Base-by-base conservation (phyloP, 192 early-diverging fungal genomes). In the Backusella westeae region DNA sequence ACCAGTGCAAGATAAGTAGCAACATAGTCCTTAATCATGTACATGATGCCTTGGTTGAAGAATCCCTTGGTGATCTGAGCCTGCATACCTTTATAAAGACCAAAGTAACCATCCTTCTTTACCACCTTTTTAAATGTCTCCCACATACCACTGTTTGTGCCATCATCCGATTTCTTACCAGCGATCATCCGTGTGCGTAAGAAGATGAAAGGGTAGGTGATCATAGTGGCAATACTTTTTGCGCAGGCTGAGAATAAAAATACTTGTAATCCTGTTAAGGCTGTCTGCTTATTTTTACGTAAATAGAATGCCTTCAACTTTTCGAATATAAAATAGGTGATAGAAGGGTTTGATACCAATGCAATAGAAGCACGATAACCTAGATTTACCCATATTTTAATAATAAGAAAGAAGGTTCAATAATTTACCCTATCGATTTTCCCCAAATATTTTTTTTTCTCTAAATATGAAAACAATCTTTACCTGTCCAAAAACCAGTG, bases 1-100 rank as follows among this genome's bases (percentile, higher is more conserved):
- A 87, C 14, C 4, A 85, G 34, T 23, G 83, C 49, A 73, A 87
- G 77, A 77, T 81, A 85, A 15, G 80, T 78, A 26, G 81, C 84
- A n/a, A 87, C 86, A 32, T 82, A 80, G 49, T 87, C 86, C 75
- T 87, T 87, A 75, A 87, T 87, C 86, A 87, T 85, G 75, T 82
- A 87, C 82, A 87, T 83, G 49, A 87, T 69, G 17, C 86, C 86
- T 42, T 82, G 81, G 14, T 85, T 85, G 56, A 87, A 87, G 79
- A 87, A 87, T 2, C 86, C 86, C 71, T 87, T 87, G 80, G 81
- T 82, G 77, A 87, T 85, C 66, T 87, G 86, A 8, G 84, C 84
- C 46, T 81, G 67, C 73, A 82, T 77, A 26, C 82, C 85, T 21
- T 76, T 78, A 53, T 78, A 79, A 38, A 74, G 26, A 12, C 77